Conservation (phyloP, 2,329 filamentous ascomycete genomes). For the Botrytis hyacinthi region DNA sequence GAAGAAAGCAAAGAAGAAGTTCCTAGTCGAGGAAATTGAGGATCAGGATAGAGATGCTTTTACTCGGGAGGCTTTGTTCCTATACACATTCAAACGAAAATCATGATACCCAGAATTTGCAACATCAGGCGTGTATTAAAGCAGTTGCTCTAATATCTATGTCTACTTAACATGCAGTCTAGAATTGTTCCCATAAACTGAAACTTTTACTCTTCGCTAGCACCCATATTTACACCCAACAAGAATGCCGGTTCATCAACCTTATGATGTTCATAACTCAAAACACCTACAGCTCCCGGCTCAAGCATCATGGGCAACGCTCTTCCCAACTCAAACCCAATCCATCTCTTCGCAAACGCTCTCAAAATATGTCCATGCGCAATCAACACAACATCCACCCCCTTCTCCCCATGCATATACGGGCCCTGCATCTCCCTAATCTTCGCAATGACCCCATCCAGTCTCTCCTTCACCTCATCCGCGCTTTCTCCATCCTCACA, state of each 20-base stretch:
- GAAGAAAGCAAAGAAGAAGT: conserved; percentile 66
- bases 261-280: conserved; percentile 42
- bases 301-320: conserved; percentile 42
- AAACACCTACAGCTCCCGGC: conserved; percentile 41
- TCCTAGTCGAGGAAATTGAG: conserved; percentile 59
- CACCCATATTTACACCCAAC: conserved; percentile 40
- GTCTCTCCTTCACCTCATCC: conserved; percentile 46
- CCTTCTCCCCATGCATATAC: conserved; percentile 43
- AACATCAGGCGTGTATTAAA: neutral
- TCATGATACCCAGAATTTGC: conserved; percentile 23
- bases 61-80: conserved; percentile 56
- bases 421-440: conserved; percentile 49
- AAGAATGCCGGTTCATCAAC: conserved; percentile 42
- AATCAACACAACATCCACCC: conserved; percentile 50
- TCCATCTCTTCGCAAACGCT: conserved; percentile 55
- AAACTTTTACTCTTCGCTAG: conserved; percentile 1
- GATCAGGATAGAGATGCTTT: conserved; percentile 61
- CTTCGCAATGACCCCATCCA: conserved; percentile 51
- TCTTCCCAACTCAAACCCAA: conserved; percentile 43
- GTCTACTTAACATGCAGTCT: neutral
- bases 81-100: conserved; percentile 56
- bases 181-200: neutral
- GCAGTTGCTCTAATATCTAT: neutral
- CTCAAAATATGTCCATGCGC: conserved; percentile 51
- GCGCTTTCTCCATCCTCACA: conserved; percentile 51